phyloP scores from a whole-genome alignment of 2,329 filamentous ascomycete genomes.

The Mariannaea sp. region DNA sequence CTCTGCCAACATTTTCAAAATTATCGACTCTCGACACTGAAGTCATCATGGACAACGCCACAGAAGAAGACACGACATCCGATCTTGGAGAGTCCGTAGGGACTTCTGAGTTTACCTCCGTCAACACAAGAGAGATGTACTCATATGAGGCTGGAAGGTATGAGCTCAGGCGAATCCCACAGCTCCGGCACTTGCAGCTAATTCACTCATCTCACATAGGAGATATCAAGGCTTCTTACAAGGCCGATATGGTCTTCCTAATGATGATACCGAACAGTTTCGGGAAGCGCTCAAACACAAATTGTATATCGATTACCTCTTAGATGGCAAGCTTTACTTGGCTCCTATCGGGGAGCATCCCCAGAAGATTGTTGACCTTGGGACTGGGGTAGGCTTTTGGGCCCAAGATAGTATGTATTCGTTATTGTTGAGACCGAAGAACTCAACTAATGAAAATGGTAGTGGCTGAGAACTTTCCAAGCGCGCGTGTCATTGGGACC shows the following conservation, averaged over 20 bases:
- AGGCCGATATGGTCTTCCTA: conserved; percentile 56
- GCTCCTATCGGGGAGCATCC: conserved; percentile 51
- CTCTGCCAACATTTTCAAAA: conserved; percentile 9
- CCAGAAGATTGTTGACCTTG: conserved; percentile 56
- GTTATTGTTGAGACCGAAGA: neutral
- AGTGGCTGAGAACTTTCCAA: conserved; percentile 53
- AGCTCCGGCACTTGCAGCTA: neutral
- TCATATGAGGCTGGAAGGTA: conserved; percentile 47
- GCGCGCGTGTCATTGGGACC: conserved; percentile 52
- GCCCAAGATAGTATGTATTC: conserved; percentile 53
- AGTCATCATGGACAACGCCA: conserved; percentile 32
- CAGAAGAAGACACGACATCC: conserved; percentile 43
- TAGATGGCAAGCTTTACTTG: conserved; percentile 48
- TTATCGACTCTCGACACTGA: conserved; percentile 5
- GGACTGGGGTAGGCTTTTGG: conserved; percentile 60
- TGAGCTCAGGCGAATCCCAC: conserved; percentile 1
- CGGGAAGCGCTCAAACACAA: conserved; percentile 56
- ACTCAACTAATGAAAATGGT: conserved; percentile 16
- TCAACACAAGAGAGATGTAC: conserved; percentile 43
- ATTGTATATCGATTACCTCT: conserved; percentile 53
- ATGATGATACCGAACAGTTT: conserved; percentile 56
- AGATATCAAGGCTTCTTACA: conserved; percentile 55
- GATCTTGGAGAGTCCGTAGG: conserved; percentile 47
- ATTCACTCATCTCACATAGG: conserved; percentile 35
- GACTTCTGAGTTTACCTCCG: conserved; percentile 49